Evolutionary conservation across 2,329 filamentous ascomycete species (phyloP), one percentile per base, ranked within the genome.

Genomic region (Aspergillus ruber): DNA sequence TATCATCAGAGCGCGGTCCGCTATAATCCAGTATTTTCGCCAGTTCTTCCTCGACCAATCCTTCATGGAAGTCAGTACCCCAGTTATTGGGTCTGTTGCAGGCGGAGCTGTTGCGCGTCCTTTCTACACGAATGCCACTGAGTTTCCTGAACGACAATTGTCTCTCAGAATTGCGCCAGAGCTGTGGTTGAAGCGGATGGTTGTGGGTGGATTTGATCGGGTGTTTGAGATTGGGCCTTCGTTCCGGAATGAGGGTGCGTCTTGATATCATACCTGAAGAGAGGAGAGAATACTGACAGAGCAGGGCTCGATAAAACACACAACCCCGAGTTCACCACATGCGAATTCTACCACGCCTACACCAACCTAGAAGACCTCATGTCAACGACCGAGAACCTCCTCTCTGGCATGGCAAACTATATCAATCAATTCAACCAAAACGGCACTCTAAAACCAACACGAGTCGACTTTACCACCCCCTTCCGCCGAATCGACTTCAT

Each of bases 251-350:
- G 93, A 98, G 72, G 88, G 89, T 66, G 72, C n/a, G 43, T 38
- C 8, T 18, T n/a, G 9, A 13, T 38, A 8, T 12, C 10, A 20
- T 2, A 12, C 29, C 10, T 23, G n/a, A 9, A 7, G 10, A n/a
- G 4, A 21, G 9, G 12, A 9, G 23, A 15, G 4, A n/a, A 15
- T n/a, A 25, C 38, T 39, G 29, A 42, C 49, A n/a, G 49, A 4
- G 32, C 25, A 74, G 78, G 79, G 1, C 68, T 95, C 32, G 90
- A 96, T 66, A 80, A 80, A 25, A 95, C 89, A 0, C 93, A 98
- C 66, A 98, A 98, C 63, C 91, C 93, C 0, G 93, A 98, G 64
- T 98, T 97, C 70, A 93, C 88, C 40, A 97, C 88, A 50, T 97
- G 91, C 74, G 93, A 98, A 70, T 97, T 95, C 71, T 98, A 98